Conservation (phyloP, 2,329 filamentous ascomycete species). For the Ascochyta lentis region DNA sequence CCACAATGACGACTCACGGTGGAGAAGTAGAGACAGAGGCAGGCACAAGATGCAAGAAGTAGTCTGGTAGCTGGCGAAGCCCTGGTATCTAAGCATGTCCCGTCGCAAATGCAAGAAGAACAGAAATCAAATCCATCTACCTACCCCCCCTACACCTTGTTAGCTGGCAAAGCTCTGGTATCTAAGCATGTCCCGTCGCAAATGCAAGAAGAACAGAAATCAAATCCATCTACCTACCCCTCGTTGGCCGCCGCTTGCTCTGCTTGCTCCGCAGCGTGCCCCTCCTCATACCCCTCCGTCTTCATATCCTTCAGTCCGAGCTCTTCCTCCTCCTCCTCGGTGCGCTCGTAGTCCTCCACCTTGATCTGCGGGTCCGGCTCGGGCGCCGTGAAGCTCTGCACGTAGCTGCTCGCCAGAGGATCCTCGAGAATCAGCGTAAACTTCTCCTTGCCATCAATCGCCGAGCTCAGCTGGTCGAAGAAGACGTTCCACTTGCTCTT, state of each 20-base stretch:
- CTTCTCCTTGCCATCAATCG: slow-evolving; percentile 78
- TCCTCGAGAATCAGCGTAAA: slow-evolving; percentile 88
- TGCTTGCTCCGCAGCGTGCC: slow-evolving; percentile 35
- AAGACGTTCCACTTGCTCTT: slow-evolving; percentile 80
- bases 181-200: slow-evolving; percentile 39
- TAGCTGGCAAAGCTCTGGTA: slow-evolving; percentile 47
- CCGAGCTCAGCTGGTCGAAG: slow-evolving; percentile 76
- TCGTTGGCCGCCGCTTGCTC: slow-evolving; percentile 15
- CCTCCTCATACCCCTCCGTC: slow-evolving; percentile 79
- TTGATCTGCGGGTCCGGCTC: slow-evolving; percentile 85
- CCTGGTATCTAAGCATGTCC: slow-evolving; percentile 45
- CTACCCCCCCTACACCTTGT: not conserved
- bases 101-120: slow-evolving; percentile 33
- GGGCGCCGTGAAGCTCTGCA: slow-evolving; percentile 82
- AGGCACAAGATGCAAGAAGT: not conserved
- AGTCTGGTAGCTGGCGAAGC: slow-evolving; percentile 41
- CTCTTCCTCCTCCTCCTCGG: slow-evolving; percentile 91
- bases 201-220: slow-evolving; percentile 28
- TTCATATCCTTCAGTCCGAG: slow-evolving; percentile 92
- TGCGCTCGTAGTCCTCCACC: slow-evolving; percentile 82
- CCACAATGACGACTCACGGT: not conserved
- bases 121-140: slow-evolving; percentile 20
- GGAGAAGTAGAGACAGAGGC: too few relatives aligned
- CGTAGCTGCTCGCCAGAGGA: slow-evolving; percentile 89
- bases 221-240: slow-evolving; percentile 15